Evolutionary conservation across 768 basidiomycete species (phyloP), one percentile per base, ranked within the genome.

Genomic region (Dendrothele bispora): DNA sequence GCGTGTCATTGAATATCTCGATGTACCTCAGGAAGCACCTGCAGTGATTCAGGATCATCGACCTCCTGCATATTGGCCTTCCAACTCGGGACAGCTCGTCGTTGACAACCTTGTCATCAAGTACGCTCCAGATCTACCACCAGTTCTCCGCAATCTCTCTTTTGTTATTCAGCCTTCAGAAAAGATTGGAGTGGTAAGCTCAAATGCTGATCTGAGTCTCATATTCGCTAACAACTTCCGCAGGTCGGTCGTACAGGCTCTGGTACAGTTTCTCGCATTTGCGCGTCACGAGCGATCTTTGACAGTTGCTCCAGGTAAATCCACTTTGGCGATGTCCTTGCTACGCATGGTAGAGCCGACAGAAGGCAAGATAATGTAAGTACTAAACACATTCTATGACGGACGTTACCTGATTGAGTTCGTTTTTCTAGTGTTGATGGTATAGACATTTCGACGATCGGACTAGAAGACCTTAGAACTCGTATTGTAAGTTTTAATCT

Each of bases 1-100:
- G 56, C 79, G 87, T 48, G 82, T 88, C 20, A 74, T 79, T 14
- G 86, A 87, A 61, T 88, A 88, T 57, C 69, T 87, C 17, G 76
- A 78, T 28, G 74, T 86, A 7, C 75, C 79, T 2, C 83, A 86
- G 60, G 86, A 89, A 62, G 83, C 84, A 0, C 82, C 83, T 34
- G 77, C 83, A 0, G 65, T 82, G 36, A 72, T 83, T 43, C 69
- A 78, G 22, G 70, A 73, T 29, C 70, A 57, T 42, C 72, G 80
- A 39, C 83, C 86, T n/a, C 86, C 86, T 1, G 85, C 84, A 2
- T 82, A 81, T 51, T 88, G 85, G 86, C 85, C 86, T 3, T 81
- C 80, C 2, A 79, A 66, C 39, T 70, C 70, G 30, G 84, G 85
- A 24, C 71, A 77, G 27, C 61, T 89, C 15, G 61, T 71, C 0